phyloP scores from a whole-genome alignment of 2,329 filamentous ascomycete genomes.

The Aspergillus fijiensis region DNA sequence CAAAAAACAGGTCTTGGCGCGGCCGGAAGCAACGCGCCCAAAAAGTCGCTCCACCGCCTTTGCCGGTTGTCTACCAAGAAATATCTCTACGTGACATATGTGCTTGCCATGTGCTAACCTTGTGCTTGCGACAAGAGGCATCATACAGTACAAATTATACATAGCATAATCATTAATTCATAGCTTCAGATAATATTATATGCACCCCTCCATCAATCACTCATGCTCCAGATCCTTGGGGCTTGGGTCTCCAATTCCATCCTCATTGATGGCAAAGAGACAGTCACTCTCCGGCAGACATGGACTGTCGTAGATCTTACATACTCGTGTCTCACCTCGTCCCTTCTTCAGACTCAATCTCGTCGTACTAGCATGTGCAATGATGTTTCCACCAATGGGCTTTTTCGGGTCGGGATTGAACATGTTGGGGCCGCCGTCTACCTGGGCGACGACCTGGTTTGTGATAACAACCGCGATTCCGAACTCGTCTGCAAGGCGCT shows the following conservation, averaged over 20 bases:
- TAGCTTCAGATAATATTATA: constrained; percentile 11
- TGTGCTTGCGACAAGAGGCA: background rate
- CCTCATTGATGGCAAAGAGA: constrained; percentile 93
- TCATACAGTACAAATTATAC: background rate
- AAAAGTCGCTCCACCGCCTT: constrained; percentile 12
- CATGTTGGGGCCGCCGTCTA: constrained; percentile 96
- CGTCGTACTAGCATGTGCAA: constrained; percentile 95
- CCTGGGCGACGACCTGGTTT: constrained; percentile 97
- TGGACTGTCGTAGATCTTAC: constrained; percentile 98
- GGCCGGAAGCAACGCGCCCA: constrained; percentile 12
- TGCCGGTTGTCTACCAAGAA: background rate
- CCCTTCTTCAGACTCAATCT: constrained; percentile 94
- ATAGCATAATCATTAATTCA: constrained; percentile 26
- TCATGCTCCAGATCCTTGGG: constrained; percentile 95
- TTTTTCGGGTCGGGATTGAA: constrained; percentile 99
- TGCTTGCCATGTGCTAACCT: no score
- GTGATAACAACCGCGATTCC: constrained; percentile 98
- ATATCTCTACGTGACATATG: background rate
- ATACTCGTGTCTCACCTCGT: constrained; percentile 89
- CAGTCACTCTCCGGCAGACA: constrained; percentile 96
- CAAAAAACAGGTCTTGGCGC: constrained; percentile 42
- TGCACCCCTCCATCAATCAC: constrained; percentile 28
- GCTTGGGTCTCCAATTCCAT: constrained; percentile 91
- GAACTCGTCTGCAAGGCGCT: constrained; percentile 67
- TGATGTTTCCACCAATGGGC: constrained; percentile 97